phyloP scores from a whole-genome alignment of 768 basidiomycete species.

The Multifurca ochricompacta region DNA sequence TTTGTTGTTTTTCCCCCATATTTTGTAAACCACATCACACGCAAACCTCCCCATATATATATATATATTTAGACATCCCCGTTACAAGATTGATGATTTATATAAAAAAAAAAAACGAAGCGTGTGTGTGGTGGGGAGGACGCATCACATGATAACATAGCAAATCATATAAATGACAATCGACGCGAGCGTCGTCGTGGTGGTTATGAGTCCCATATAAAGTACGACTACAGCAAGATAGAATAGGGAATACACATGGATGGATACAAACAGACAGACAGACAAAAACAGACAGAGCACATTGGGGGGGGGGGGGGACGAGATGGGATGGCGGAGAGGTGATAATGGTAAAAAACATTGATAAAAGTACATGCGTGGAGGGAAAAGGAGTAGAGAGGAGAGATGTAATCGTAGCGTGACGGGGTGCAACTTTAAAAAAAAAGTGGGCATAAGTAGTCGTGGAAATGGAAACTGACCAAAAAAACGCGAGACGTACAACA shows the following conservation, averaged over 20 bases:
- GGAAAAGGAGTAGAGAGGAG: neutral
- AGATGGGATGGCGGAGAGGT: slow-evolving; percentile 1
- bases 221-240: slow-evolving; percentile 19
- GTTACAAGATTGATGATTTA: too few relatives aligned
- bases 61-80: neutral
- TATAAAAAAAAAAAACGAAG: too few relatives aligned
- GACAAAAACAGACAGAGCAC: slow-evolving; percentile 12
- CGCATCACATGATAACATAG: slow-evolving; percentile 4
- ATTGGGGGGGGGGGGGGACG: too few relatives aligned
- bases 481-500: neutral
- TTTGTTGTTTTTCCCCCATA: too few relatives aligned
- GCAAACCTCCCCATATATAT: neutral
- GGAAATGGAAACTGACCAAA: neutral
- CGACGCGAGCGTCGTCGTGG: neutral
- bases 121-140: too few relatives aligned
- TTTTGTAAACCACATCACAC: too few relatives aligned
- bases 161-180: slow-evolving; percentile 12
- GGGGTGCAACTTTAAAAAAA: too few relatives aligned
- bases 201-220: slow-evolving; percentile 7
- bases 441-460: slow-evolving; percentile 13
- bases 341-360: slow-evolving; percentile 4
- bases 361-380: slow-evolving; percentile 20
- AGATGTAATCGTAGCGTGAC: neutral
- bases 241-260: slow-evolving; percentile 22
- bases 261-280: slow-evolving; percentile 17